Evolutionary conservation across 805 yeast species (phyloP), one percentile per base, ranked within the genome.

Genomic region (Zygoascus tannicola): DNA sequence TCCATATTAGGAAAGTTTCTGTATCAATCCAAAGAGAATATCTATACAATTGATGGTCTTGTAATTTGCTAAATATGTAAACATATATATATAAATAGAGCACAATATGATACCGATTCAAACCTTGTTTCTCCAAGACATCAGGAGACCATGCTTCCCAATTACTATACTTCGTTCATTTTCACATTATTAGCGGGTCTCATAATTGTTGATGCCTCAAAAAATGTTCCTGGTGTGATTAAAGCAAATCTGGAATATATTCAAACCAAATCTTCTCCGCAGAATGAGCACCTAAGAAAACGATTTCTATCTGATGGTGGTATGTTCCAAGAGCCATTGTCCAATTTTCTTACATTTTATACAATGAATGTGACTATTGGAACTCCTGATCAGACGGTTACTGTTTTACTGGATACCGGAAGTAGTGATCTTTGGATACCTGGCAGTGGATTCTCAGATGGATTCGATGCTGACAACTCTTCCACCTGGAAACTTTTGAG

Each of bases 391-490:
- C 80, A 80, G 51, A 56, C 64, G 7, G 65, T 80, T 4, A 66
- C 64, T 3, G 77, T 80, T 3, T 59, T 79, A 33, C 56, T 80
- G 10, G 87, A 81, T 55, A 80, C 86, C 1, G 87, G 86, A 2
- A 78, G 85, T 0, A 70, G 81, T 1, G 86, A 80, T 57, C 58
- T 80, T 36, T 79, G 83, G 82, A 74, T 80, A 19, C 62, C 51
- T 41, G 56, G 39, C 22, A 54, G 38, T 10, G 35, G 26, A 5
- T 66, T 41, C 36, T 43, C 40, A 10, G 45, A 48, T 34, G 51
- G 53, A 19, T 51, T 44, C 44, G 46, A 44, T 22, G 23, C 46
- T 5, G 32, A 21, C 10, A 5, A 21, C 10, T 47, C 51, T 4
- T n/a, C 12, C 14, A 20, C 55, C 1, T 51, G 55, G 55, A 41